Base-by-base conservation (phyloP, 441 rosid genomes). In the Mallotus japonicus region DNA sequence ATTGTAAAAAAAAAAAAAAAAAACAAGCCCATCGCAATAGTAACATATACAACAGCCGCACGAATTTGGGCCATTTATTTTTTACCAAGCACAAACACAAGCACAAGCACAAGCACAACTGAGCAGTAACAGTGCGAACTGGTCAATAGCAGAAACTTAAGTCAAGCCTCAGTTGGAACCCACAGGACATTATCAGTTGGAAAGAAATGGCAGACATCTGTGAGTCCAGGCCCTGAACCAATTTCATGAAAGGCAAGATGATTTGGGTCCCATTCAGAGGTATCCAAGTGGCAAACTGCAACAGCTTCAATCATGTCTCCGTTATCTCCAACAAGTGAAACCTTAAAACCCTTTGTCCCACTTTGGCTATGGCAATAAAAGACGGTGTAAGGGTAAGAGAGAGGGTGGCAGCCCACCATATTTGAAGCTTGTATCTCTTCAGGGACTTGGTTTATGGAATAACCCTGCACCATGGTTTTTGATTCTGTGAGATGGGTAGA, bases 281-380 rank as follows among this genome's bases (percentile, higher is more conserved):
- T 89, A 55, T 91, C 92, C 89, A 87, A 83, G 75, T 89, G 98
- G 53, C 94, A 93, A 15, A 87, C 84, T 2, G 80, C 92, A 0
- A 78, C 64, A 37, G 90, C 93, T n/a, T 82, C 76, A 1, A 86
- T 81, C 8, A 51, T 72, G 0, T 79, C 88, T 22, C 89, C 90
- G 77, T 80, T 79, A 3, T 84, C 93, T 3, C 86, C 81, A 4
- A 54, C 79, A 10, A 88, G 40, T 6, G 77, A 71, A 70, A 88
- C 67, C 74, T 76, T 59, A 66, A 83, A 87, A 46, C 84, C 47
- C 77, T 67, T 82, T 56, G 67, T 84, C 57, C 80, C 83, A 24
- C 75, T 69, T 54, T 87, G 89, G 28, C 83, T 77, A 71, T 93
- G 97, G 77, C 98, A 90, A 57, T 83, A 87, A 77, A 80, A 93